Base-by-base conservation (phyloP, 1,139 yeast genomes). In the Geotrichum candidum region DNA sequence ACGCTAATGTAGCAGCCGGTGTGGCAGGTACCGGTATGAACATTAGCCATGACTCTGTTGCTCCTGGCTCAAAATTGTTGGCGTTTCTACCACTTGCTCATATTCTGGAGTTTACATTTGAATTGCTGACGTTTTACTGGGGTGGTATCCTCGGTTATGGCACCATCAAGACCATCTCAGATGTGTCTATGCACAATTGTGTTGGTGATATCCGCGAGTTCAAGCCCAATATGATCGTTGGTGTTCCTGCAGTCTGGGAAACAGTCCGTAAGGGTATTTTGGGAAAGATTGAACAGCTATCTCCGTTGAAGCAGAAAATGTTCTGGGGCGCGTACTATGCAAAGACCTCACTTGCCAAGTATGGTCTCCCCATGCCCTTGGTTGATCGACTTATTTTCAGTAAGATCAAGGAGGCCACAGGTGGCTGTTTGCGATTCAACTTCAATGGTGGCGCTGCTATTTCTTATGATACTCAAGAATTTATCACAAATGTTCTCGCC, bases 161-260 rank as follows among this genome's bases (percentile, higher is more conserved):
- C 61, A 86, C 82, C 69, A 97, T 94, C 67, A 91, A 92, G 78
- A 94, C 99, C 35, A 80, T 95, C 67, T 85, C 96, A 31, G 96
- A 89, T 67, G 79, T 82, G 1, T 89, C 96, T 5, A 85, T 89
- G 72, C 86, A 84, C 72, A 88, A 94, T 77, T 91, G 96, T 78
- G 78, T 83, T 64, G 94, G 97, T 69, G 99, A 94, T 74, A 84
- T 94, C 78, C 83, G 83, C 63, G 91, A 88, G 72, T 90, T 90
- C 77, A 82, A 84, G 74, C 99, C 99, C 65, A 88, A 97, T 10
- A 77, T 94, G 68, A 90, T 94, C 97, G 97, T 91, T 67, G 99
- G 97, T 74, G 99, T 95, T 62, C 98, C 99, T 18, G 97, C 99
- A 1, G 98, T 94, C 61, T 95, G 97, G 97, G 99, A 94, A 79